A percentile compares a stretch with the other conserved stretches of the same genome.
phyloP scores from a whole-genome alignment of 177 flowering plant species.

The Tripterygium wilfordii region DNA sequence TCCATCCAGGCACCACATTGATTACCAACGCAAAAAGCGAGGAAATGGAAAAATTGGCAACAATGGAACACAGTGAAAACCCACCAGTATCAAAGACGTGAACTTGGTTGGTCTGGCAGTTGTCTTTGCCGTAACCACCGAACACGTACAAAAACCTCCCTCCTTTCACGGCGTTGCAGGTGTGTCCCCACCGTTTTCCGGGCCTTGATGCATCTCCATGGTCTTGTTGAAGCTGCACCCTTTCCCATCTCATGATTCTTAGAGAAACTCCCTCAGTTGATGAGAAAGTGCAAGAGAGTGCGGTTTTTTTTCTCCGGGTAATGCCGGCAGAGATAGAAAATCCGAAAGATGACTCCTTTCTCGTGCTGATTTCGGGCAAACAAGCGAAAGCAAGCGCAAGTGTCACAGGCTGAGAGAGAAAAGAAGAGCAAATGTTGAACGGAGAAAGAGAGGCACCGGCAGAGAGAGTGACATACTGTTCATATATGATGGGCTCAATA shows the following conservation, averaged over 20 bases:
- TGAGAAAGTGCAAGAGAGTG: constrained; percentile 9
- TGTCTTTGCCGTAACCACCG: constrained; percentile 84
- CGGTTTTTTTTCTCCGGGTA: constrained; percentile 1
- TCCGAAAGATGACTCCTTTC: too few species aligned
- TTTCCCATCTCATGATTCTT: constrained; percentile 53
- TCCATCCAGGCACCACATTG: too few species aligned
- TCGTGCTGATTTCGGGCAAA: too few species aligned
- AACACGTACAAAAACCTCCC: constrained; percentile 79
- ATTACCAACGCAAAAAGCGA: neutral
- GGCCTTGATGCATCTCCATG: constrained; percentile 43
- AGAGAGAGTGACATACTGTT: too few species aligned
- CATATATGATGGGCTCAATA: too few species aligned
- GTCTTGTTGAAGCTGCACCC: constrained; percentile 13
- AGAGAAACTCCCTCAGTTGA: neutral
- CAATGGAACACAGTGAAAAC: constrained; percentile 12
- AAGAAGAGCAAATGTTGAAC: too few species aligned
- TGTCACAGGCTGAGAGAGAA: too few species aligned
- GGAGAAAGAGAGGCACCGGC: too few species aligned
- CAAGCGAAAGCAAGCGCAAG: too few species aligned
- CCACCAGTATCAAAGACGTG: constrained; percentile 87
- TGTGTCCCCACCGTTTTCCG: constrained; percentile 93
- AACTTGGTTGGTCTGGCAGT: constrained; percentile 83
- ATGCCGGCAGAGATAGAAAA: too few species aligned
- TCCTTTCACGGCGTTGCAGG: constrained; percentile 83
- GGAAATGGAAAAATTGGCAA: neutral